Evolutionary conservation across 2,329 filamentous ascomycete species (phyloP).

Genomic region (Aspergillus ochraceus): DNA sequence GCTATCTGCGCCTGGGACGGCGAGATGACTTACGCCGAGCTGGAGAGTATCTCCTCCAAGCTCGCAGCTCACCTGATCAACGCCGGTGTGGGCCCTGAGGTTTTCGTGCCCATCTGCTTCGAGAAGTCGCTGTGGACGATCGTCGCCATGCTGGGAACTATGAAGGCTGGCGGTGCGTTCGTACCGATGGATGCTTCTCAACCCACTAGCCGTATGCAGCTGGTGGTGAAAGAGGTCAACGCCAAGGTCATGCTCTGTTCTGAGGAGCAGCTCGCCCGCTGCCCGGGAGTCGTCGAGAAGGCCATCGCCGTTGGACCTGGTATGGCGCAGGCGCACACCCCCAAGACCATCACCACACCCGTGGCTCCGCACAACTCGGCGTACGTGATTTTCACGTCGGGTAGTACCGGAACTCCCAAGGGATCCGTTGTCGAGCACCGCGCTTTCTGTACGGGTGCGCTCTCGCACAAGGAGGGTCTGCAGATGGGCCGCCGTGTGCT

Average conservation of each 20-base stretch:
- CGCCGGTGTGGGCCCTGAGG: slow-evolving; percentile 3
- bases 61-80: slow-evolving; percentile 8
- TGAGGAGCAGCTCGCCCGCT: slow-evolving; percentile 15
- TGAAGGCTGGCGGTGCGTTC: slow-evolving; percentile 7
- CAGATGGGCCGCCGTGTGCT: slow-evolving; percentile 38
- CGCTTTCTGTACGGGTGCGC: slow-evolving; percentile 42
- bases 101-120: slow-evolving; percentile 12
- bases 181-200: slow-evolving; percentile 1
- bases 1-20: slow-evolving; percentile 13
- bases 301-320: slow-evolving; percentile 15
- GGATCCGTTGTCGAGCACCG: slow-evolving; percentile 44
- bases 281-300: slow-evolving; percentile 21
- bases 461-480: slow-evolving; percentile 53
- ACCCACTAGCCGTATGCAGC: slow-evolving; percentile 7
- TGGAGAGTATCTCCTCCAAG: slow-evolving; percentile 8
- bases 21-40: slow-evolving; percentile 10
- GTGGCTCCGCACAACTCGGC: slow-evolving; percentile 32
- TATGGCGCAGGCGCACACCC: slow-evolving; percentile 6
- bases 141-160: slow-evolving; percentile 5
- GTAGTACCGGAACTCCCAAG: slow-evolving; percentile 39
- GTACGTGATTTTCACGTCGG: slow-evolving; percentile 56
- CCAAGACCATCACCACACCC: slow-evolving; percentile 5
- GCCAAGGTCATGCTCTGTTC: slow-evolving; percentile 34
- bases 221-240: slow-evolving; percentile 24
- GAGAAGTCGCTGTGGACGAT: slow-evolving; percentile 12